A percentile compares a stretch with the other conserved stretches of the same genome.
phyloP scores from a whole-genome alignment of 768 basidiomycete genomes.

The Zangia roseola region DNA sequence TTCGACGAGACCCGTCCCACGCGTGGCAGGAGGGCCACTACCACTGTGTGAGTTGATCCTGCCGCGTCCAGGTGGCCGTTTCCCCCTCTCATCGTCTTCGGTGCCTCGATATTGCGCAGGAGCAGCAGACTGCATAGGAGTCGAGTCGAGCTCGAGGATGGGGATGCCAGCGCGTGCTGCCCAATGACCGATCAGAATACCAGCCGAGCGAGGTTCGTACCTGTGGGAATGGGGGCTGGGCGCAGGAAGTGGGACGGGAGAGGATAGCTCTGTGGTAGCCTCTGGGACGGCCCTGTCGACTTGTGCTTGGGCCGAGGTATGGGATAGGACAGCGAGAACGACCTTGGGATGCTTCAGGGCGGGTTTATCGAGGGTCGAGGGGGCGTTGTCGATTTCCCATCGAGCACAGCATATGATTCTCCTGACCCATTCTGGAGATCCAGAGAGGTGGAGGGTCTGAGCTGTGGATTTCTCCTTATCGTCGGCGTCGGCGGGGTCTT shows the following conservation, averaged over 20 bases:
- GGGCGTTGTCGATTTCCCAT: conserved; percentile 67
- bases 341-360: conserved; percentile 43
- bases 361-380: conserved; percentile 26
- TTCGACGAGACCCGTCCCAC: conserved; percentile 58
- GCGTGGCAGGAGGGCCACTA: conserved; percentile 15
- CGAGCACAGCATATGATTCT: conserved; percentile 80
- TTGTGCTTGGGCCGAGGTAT: conserved; percentile 25
- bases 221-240: conserved; percentile 54
- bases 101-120: conserved; percentile 20
- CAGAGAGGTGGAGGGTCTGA: conserved; percentile 25
- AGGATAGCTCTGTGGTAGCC: conserved; percentile 27
- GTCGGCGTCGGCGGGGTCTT: conserved; percentile 29
- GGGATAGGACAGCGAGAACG: conserved; percentile 56
- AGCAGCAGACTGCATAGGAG: conserved; percentile 8
- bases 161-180: conserved; percentile 60
- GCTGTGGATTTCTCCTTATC: conserved; percentile 25
- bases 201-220: conserved; percentile 64
- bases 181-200: conserved; percentile 65
- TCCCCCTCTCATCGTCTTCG: conserved; percentile 36
- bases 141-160: conserved; percentile 51
- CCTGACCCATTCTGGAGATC: conserved; percentile 81
- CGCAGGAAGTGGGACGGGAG: conserved; percentile 67
- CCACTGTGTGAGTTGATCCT: conserved; percentile 27
- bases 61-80: conserved; percentile 26
- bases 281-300: conserved; percentile 24